Conservation (phyloP, 2,329 filamentous ascomycete genomes). For the Coniochaeta pulveracea region DNA sequence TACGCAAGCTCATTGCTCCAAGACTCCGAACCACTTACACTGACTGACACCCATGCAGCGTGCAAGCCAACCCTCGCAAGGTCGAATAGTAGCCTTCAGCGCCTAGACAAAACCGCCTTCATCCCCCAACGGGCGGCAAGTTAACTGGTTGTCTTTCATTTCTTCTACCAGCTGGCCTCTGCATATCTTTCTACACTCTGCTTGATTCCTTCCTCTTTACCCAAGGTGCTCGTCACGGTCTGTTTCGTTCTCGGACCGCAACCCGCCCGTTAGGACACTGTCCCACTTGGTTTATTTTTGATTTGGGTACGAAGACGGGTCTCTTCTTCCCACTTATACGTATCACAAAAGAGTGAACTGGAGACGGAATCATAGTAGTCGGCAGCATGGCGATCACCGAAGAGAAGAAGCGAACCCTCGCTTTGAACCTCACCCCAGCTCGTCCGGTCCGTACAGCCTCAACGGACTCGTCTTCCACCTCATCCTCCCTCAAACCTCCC, state of each 20-base stretch:
- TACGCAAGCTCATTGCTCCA: slow-evolving; percentile 27
- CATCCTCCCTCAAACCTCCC: slow-evolving; percentile 51
- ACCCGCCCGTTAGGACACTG: neutral
- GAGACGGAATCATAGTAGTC: slow-evolving; percentile 16
- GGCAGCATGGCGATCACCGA: slow-evolving; percentile 23
- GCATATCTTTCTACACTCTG: slow-evolving; percentile 21
- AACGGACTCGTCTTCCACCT: slow-evolving; percentile 38
- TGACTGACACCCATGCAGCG: slow-evolving; percentile 27
- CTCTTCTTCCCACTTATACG: slow-evolving; percentile 21
- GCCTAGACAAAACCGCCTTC: slow-evolving; percentile 41
- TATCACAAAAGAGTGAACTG: slow-evolving; percentile 13
- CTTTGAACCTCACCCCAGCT: slow-evolving; percentile 39
- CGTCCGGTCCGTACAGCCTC: slow-evolving; percentile 37
- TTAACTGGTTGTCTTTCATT: slow-evolving; percentile 24
- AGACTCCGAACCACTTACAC: slow-evolving; percentile 21
- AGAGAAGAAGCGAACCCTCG: slow-evolving; percentile 45
- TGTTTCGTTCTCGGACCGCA: slow-evolving; percentile 2
- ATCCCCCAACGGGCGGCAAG: slow-evolving; percentile 24
- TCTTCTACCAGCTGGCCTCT: slow-evolving; percentile 47
- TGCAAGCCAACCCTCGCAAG: slow-evolving; percentile 13
- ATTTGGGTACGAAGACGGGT: slow-evolving; percentile 21
- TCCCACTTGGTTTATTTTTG: neutral
- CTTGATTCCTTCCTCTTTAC: slow-evolving; percentile 24
- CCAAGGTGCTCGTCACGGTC: slow-evolving; percentile 13
- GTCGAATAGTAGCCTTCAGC: slow-evolving; percentile 22